Percentiles rank a stretch among this genome's conserved stretches.
Conservation (phyloP, 495 filamentous ascomycete species). For the Annulohypoxylon nitens region DNA sequence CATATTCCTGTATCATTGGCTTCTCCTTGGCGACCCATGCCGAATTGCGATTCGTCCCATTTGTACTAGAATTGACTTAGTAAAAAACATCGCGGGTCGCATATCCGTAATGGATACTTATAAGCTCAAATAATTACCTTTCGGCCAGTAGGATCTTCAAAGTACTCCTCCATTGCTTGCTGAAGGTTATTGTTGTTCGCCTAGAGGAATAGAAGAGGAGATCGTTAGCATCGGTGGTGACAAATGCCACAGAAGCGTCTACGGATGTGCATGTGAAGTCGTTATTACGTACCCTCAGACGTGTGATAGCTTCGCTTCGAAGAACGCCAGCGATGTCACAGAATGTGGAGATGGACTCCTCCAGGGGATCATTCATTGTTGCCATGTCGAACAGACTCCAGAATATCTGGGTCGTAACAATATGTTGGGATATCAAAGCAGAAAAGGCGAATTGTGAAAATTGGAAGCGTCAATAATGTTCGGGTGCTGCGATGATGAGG, state of each 20-base stretch:
- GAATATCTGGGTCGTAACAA: background rate
- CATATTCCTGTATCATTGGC: conserved; percentile 50
- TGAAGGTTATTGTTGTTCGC: conserved; percentile 60
- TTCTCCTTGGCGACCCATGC: conserved; percentile 59
- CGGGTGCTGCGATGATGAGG: background rate
- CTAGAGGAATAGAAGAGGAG: conserved; percentile 38
- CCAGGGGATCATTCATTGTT: conserved; percentile 43
- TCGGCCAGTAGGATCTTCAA: conserved; percentile 52
- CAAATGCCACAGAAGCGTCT: background rate
- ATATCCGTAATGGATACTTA: background rate
- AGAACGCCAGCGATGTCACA: conserved; percentile 48
- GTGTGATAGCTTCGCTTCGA: conserved; percentile 52
- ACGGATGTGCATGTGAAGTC: background rate
- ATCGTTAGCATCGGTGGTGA: conserved; percentile 8
- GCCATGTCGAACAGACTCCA: conserved; percentile 50
- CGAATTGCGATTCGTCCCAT: conserved; percentile 65
- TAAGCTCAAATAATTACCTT: conserved; percentile 50
- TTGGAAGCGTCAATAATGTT: background rate
- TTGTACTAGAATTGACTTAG: conserved; percentile 53
- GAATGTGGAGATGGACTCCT: conserved; percentile 50
- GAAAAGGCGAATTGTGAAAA: background rate
- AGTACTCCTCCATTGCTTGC: conserved; percentile 60
- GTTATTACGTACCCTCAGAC: conserved; percentile 54
- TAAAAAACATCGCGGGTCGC: background rate
- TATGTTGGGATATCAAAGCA: background rate